Conservation (phyloP, 768 basidiomycete species). For the Mrakia frigida region DNA sequence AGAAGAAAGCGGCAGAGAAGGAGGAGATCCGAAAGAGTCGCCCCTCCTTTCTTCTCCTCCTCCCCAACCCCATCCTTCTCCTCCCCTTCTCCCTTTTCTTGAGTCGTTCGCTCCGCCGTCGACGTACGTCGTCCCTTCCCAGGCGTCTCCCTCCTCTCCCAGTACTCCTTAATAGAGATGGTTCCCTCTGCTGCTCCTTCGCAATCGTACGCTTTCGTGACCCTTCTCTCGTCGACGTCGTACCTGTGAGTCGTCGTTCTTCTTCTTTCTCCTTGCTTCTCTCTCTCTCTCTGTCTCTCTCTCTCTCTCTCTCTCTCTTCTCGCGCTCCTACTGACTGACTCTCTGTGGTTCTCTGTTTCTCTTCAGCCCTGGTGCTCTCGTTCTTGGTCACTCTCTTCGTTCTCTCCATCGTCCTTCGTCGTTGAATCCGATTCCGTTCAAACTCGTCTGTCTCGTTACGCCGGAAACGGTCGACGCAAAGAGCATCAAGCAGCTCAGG, state of each 20-base stretch:
- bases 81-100: background rate
- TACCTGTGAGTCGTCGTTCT: conserved; percentile 59
- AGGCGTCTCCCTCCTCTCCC: background rate
- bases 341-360: too few species aligned
- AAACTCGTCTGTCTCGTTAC: conserved; percentile 85
- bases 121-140: background rate
- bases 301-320: too few species aligned
- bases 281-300: background rate
- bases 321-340: too few species aligned
- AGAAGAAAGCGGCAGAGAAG: background rate
- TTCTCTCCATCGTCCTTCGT: conserved; percentile 71
- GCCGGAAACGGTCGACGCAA: conserved; percentile 83
- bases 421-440: conserved; percentile 61
- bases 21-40: too few species aligned
- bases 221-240: conserved; percentile 81
- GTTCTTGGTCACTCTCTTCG: conserved; percentile 76
- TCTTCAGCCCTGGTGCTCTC: conserved; percentile 68
- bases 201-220: conserved; percentile 52
- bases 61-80: conserved; percentile 1
- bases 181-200: too few species aligned
- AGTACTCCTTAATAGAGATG: background rate
- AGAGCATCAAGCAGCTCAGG: conserved; percentile 70
- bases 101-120: background rate
- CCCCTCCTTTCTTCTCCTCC: background rate
- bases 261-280: background rate